Conservation (phyloP, 2,329 filamentous ascomycete genomes). For the Cercospora zeae-maydis region DNA sequence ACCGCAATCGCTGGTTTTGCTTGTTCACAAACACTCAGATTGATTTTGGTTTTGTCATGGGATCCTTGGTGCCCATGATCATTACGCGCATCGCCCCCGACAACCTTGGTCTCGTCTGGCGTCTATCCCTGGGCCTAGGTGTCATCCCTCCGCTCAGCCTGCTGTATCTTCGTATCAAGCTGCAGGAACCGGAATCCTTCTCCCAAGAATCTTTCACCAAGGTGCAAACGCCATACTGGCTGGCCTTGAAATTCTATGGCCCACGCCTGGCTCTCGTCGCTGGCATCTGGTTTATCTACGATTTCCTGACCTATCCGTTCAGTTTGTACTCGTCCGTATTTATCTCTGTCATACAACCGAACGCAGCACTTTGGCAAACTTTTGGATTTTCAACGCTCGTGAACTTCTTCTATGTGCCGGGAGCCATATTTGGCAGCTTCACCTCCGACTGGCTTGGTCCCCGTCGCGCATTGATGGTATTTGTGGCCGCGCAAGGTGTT, state of each 20-base stretch:
- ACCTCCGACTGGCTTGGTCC: slow-evolving; percentile 76
- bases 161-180: slow-evolving; percentile 65
- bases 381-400: slow-evolving; percentile 81
- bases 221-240: slow-evolving; percentile 49
- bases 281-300: slow-evolving; percentile 77
- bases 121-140: slow-evolving; percentile 73
- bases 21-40: slow-evolving; percentile 87
- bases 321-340: slow-evolving; percentile 79
- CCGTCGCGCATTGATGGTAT: slow-evolving; percentile 66
- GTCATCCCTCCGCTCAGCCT: slow-evolving; percentile 72
- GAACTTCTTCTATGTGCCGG: slow-evolving; percentile 85
- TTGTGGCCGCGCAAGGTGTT: slow-evolving; percentile 68
- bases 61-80: slow-evolving; percentile 71
- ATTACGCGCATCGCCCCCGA: slow-evolving; percentile 40
- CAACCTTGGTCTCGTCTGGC: slow-evolving; percentile 74
- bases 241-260: slow-evolving; percentile 66
- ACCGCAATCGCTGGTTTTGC: slow-evolving; percentile 75
- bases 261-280: slow-evolving; percentile 66
- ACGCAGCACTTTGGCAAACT: slow-evolving; percentile 64
- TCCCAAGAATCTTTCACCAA: slow-evolving; percentile 64
- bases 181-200: slow-evolving; percentile 77
- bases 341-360: slow-evolving; percentile 52
- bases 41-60: slow-evolving; percentile 77
- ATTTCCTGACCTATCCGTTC: slow-evolving; percentile 81
- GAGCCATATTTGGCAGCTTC: slow-evolving; percentile 72